Evolutionary conservation across 208 protist species (phyloP), one percentile per base, ranked within the genome.

Genomic region (Leishmania major): DNA sequence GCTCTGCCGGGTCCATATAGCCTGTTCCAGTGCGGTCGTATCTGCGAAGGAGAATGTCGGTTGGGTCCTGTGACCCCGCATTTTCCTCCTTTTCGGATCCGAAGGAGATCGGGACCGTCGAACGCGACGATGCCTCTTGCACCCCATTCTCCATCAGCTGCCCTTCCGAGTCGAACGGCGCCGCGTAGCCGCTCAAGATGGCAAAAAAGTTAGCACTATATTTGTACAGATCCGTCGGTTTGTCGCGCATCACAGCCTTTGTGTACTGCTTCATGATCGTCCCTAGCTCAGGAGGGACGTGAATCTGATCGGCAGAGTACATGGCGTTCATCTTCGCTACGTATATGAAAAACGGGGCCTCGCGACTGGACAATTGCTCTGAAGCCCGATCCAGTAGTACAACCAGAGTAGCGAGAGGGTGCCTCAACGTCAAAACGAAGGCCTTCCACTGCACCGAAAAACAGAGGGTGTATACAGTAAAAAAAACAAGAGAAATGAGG

Each of bases 131-230:
- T 28, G 57, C 55, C 8, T n/a, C 78, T 55, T n/a, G 57, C 22
- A 31, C 83, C 3, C 70, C 74, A 55, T 79, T 76, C 74, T 90
- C 89, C n/a, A 87, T 89, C 84, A 90, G 86, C n/a, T 92, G 87
- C 0, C 94, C 94, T 59, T 96, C 90, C 45, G 89, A 85, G 47
- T 96, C 93, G 83, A 98, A 98, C 28, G 93, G 92, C 1, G 88
- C 84, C 10, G 84, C 64, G 45, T 90, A 84, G 17, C 94, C 96
- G 69, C 91, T 93, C 73, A 97, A 87, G 40, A 93, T 91, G 47
- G 96, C 94, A 79, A 98, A 98, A 83, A 97, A 98, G 74, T 98
- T 98, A n/a, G 96, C 96, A 59, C 94, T 97, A 86, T 96, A 98
- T 85, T 97, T 97, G 88, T 97, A 97, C 8, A 97, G 77, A 81